phyloP scores from a whole-genome alignment of 176 grass and related monocot species.

The Rhipidocladum racemiflorum region DNA sequence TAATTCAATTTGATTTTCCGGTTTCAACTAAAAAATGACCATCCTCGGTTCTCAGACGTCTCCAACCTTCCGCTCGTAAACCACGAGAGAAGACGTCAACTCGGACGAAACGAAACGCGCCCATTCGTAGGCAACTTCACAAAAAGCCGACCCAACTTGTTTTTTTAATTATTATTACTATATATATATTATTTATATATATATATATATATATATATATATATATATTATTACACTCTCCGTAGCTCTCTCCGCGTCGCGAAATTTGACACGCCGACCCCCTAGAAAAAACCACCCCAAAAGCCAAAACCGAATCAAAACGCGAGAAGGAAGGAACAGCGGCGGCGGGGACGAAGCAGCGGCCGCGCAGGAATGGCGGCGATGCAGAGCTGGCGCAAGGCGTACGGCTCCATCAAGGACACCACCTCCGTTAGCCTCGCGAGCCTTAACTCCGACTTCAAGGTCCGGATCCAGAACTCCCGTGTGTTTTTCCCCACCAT shows the following conservation, averaged over 20 bases:
- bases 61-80: constrained; percentile 35
- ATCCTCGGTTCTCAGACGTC: neutral
- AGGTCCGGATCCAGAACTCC: constrained; percentile 45
- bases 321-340: neutral
- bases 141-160: too few species aligned
- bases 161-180: too few species aligned
- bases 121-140: too few species aligned
- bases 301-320: constrained; percentile 1
- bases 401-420: constrained; percentile 94
- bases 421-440: constrained; percentile 90
- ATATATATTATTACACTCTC: neutral
- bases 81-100: too few species aligned
- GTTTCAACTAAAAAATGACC: too few species aligned
- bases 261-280: constrained; percentile 12
- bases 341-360: neutral
- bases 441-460: constrained; percentile 97
- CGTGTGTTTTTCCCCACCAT: neutral
- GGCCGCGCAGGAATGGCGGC: constrained; percentile 63
- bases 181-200: too few species aligned
- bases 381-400: constrained; percentile 98
- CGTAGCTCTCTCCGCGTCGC: neutral
- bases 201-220: too few species aligned
- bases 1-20: too few species aligned
- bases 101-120: too few species aligned
- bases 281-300: too few species aligned